Evolutionary conservation across 805 yeast species (phyloP), one percentile per base, ranked within the genome.

Genomic region (Candida sanyiensis): DNA sequence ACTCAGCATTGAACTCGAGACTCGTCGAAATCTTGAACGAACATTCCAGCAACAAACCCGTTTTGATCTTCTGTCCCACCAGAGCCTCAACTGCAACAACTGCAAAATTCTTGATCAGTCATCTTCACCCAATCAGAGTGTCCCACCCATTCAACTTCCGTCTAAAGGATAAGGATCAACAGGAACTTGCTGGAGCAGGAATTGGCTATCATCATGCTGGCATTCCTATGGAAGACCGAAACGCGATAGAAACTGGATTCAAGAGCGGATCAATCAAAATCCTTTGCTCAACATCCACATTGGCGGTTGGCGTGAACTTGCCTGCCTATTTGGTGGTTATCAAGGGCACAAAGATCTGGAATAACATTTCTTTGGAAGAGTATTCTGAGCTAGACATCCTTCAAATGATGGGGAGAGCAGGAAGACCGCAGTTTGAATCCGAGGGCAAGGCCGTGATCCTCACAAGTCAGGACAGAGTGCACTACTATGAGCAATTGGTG

Each of bases 321-420:
- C 83, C 83, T 5, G 80, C 82, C 0, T 77, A 70, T 50, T 55
- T 75, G 40, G 83, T 76, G 0, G 58, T 77, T 3, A 64, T 77
- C n/a, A 77, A 77, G 44, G 82, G 83, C 1, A 77, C 83, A 0
- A 77, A 72, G 48, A 67, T 73, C 37, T 83, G 81, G 73, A 58
- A 54, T 15, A 70, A 68, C 16, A 70, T 70, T 17, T 70, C 63
- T 38, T 63, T 70, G 43, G 59, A 58, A 25, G 83, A 77, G 42
- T 77, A 76, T 50, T 64, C 77, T 2, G 75, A 72, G 33, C 56
- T 75, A 18, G 82, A 76, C 41, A 57, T 77, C 22, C 53, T 73
- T 29, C 83, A 78, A 46, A 78, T 77, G 83, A 68, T 77, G 54
- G 83, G 82, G 3, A 62, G 83, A 48, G 82, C 83, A 4, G 83